phyloP scores from a whole-genome alignment of 495 filamentous ascomycete species.

The Tuber indicum region DNA sequence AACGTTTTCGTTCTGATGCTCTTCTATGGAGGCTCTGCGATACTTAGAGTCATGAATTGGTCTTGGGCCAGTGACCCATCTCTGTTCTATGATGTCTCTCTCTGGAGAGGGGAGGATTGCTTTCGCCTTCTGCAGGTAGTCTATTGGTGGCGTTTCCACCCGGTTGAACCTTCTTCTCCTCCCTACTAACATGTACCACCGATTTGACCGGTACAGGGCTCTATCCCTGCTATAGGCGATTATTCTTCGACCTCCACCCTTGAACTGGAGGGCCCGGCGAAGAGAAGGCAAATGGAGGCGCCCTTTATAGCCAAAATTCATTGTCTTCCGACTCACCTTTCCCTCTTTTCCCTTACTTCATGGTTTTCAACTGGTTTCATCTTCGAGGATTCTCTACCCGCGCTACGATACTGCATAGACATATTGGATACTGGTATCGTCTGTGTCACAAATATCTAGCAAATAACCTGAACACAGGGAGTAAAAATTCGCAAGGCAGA shows the following conservation, averaged over 20 bases:
- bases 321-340: neutral
- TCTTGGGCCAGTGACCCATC: neutral
- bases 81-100: neutral
- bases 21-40: neutral
- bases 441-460: neutral
- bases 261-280: neutral
- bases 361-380: neutral
- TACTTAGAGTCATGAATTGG: neutral
- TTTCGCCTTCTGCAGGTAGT: neutral
- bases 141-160: neutral
- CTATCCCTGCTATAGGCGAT: neutral
- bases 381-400: neutral
- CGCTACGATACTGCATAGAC: neutral
- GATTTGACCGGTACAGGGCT: neutral
- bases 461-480: too few species aligned
- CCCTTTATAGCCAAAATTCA: neutral
- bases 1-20: neutral
- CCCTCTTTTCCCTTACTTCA: neutral
- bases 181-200: neutral
- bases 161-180: neutral
- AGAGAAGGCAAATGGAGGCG: neutral
- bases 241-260: neutral
- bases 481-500: too few species aligned
- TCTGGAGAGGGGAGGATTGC: neutral
- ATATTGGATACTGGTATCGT: neutral